Percentiles rank a stretch among this genome's conserved stretches.
These are phyloP conservation scores for Penicillium silybi DNA, from an alignment of 495 filamentous ascomycete species.

Conservation along the genomic window DNA sequence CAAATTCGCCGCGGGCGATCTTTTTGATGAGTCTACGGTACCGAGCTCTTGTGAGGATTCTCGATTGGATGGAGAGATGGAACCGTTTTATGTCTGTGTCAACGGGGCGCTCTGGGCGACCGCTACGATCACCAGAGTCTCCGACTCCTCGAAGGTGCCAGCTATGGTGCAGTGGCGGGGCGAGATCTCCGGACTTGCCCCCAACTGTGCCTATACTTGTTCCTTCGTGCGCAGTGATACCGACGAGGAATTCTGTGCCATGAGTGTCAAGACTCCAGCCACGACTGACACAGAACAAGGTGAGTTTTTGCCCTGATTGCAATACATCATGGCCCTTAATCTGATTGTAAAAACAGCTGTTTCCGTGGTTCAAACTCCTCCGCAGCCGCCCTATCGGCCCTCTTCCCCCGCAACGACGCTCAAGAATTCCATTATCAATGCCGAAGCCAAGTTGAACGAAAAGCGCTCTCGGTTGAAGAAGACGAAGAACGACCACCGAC, in stretches of 20 bases:
- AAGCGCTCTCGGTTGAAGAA: conserved; percentile 71
- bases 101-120: conserved; percentile 89
- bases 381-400: conserved; percentile 63
- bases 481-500: conserved; percentile 74
- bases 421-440: conserved; percentile 77
- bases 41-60: conserved; percentile 32
- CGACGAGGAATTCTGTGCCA: conserved; percentile 67
- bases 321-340: neutral
- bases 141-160: conserved; percentile 49
- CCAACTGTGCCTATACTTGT: conserved; percentile 78
- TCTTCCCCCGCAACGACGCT: conserved; percentile 88
- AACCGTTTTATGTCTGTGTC: conserved; percentile 84
- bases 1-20: conserved; percentile 73
- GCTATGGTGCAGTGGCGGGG: conserved; percentile 62
- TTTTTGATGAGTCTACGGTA: conserved; percentile 43
- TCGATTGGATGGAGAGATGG: conserved; percentile 45
- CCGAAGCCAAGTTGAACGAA: conserved; percentile 73
- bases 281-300: conserved; percentile 65
- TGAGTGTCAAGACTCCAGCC: conserved; percentile 74
- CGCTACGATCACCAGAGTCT: conserved; percentile 59
- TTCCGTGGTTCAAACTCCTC: conserved; percentile 38
- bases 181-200: conserved; percentile 84
- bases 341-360: conserved; percentile 27
- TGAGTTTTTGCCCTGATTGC: conserved; percentile 19
- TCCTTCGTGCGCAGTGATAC: conserved; percentile 77